Conservation (phyloP, 805 yeast species). For the Sugiyamaella mastotermitis region DNA sequence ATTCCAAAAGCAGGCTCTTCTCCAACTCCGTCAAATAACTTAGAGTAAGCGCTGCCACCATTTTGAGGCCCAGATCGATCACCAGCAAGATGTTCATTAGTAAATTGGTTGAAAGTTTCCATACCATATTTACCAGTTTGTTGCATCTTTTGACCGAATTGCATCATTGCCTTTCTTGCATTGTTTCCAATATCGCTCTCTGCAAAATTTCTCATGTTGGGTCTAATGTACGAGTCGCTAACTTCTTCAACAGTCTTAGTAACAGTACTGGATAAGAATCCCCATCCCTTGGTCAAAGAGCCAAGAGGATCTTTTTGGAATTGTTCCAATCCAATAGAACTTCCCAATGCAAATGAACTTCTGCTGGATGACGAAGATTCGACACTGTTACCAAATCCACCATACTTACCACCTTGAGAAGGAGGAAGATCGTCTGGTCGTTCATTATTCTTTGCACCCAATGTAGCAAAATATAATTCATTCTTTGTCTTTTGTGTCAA, state of each 20-base stretch:
- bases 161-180: conserved; percentile 90
- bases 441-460: conserved; percentile 65
- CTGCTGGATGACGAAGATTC: conserved; percentile 20
- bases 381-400: conserved; percentile 86
- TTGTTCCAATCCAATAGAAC: conserved; percentile 19
- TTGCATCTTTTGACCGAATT: conserved; percentile 90
- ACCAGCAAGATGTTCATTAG: conserved; percentile 35
- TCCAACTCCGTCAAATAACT: conserved; percentile 52
- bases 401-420: conserved; percentile 87
- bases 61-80: not conserved
- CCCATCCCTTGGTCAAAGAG: conserved; percentile 92
- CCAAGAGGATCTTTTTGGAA: conserved; percentile 75
- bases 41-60: conserved; percentile 22
- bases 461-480: conserved; percentile 73
- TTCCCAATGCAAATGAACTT: conserved; percentile 8
- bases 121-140: conserved; percentile 77
- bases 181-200: conserved; percentile 75
- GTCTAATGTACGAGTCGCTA: conserved; percentile 82
- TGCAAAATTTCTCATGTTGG: conserved; percentile 75
- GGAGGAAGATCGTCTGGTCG: conserved; percentile 83
- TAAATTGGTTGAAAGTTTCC: conserved; percentile 56
- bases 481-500: conserved; percentile 47
- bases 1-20: conserved; percentile 29
- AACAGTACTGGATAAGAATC: conserved; percentile 80
- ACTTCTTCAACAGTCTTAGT: conserved; percentile 80